These are phyloP conservation scores for Backusella liffmaniae DNA, from an alignment of 192 early-diverging fungal genomes.

Conservation along the genomic window DNA sequence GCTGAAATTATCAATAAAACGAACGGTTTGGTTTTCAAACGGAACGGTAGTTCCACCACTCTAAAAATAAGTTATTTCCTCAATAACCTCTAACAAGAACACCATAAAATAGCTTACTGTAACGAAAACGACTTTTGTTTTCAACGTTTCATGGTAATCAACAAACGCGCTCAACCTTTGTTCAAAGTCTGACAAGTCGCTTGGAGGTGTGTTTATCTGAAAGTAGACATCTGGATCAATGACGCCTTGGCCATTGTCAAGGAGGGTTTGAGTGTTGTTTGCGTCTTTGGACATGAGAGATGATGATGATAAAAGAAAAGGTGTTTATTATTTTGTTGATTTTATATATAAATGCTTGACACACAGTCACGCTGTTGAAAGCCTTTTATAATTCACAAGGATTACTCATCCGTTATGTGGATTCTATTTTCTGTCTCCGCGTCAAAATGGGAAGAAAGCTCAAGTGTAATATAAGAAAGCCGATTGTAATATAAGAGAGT, in stretches of 20 bases:
- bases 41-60: constrained; percentile 97
- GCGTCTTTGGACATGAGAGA: background rate
- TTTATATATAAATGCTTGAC: background rate
- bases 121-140: constrained; percentile 80
- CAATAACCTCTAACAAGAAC: too few species aligned
- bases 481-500: too few species aligned
- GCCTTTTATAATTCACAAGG: background rate
- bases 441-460: background rate
- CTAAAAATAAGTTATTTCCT: constrained; percentile 22
- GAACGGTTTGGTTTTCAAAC: constrained; percentile 92
- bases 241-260: constrained; percentile 41
- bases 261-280: constrained; percentile 4
- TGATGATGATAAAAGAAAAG: background rate
- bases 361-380: background rate
- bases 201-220: constrained; percentile 63
- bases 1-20: constrained; percentile 99
- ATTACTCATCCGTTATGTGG: background rate
- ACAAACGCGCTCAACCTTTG: constrained; percentile 59
- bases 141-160: constrained; percentile 40
- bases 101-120: constrained; percentile 52
- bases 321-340: background rate
- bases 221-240: constrained; percentile 81
- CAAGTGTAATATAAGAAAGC: too few species aligned
- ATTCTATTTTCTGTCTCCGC: background rate
- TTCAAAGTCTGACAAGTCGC: constrained; percentile 59